A percentile compares a stretch with the other conserved stretches of the same genome.
phyloP scores from a whole-genome alignment of 768 basidiomycete species.

The Coprinellus micaceus region DNA sequence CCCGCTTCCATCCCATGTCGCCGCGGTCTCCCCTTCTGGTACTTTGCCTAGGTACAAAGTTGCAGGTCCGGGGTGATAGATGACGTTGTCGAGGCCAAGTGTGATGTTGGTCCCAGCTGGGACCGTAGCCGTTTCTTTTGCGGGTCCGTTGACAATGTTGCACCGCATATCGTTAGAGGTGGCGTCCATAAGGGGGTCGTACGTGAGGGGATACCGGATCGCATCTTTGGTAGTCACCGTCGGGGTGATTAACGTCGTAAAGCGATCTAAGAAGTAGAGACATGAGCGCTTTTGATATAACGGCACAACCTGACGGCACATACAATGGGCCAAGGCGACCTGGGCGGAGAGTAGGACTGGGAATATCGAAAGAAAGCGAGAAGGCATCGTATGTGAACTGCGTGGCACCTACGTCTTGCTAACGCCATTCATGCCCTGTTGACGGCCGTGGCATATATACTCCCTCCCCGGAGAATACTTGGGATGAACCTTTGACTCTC shows the following conservation, averaged over 20 bases:
- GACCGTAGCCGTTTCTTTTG: conserved; percentile 24
- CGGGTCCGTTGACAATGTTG: conserved; percentile 23
- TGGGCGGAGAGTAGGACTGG: not conserved
- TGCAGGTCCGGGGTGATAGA: conserved; percentile 23
- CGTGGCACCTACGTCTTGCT: too few species aligned
- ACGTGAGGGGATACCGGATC: conserved; percentile 20
- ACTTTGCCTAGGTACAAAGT: conserved; percentile 33
- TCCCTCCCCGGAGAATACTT: not conserved
- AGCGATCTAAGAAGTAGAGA: not conserved
- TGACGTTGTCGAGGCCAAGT: conserved; percentile 22
- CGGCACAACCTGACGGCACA: not conserved
- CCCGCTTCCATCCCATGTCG: conserved; percentile 33
- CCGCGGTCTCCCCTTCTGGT: conserved; percentile 32
- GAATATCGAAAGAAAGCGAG: too few species aligned
- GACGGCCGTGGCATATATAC: too few species aligned
- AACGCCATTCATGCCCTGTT: too few species aligned
- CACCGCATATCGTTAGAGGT: conserved; percentile 23
- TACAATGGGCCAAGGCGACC: not conserved
- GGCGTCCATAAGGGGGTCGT: conserved; percentile 19
- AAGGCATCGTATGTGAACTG: too few species aligned
- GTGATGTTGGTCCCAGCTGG: conserved; percentile 26
- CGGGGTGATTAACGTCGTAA: not conserved
- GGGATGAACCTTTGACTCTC: not conserved
- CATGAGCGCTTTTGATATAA: not conserved
- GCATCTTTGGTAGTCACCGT: conserved; percentile 15